phyloP scores from a whole-genome alignment of 257 asterid species.

The Lithospermum erythrorhizon region DNA sequence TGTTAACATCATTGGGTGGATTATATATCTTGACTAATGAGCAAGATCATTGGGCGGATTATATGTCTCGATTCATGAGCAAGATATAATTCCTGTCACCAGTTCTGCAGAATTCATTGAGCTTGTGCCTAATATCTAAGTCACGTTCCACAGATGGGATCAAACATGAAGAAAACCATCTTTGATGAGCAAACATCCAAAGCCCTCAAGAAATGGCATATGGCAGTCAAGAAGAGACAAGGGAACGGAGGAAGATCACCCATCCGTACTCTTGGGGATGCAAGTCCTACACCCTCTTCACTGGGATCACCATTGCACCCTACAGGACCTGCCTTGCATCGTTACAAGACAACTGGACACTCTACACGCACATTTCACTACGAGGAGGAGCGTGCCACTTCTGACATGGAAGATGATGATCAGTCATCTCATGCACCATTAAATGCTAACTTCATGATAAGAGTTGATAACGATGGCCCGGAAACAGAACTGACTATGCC shows the following conservation, averaged over 20 bases:
- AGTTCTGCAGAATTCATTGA: background rate
- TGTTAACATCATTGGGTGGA: too few relatives aligned
- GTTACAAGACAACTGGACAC: background rate
- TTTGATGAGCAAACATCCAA: conserved; percentile 60
- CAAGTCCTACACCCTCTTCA: background rate
- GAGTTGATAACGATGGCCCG: background rate
- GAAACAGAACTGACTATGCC: background rate
- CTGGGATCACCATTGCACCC: background rate
- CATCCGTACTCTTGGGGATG: background rate
- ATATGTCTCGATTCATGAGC: too few relatives aligned
- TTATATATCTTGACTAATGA: too few relatives aligned
- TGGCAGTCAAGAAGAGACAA: conserved; percentile 33
- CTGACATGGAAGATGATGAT: background rate
- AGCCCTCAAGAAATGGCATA: conserved; percentile 58
- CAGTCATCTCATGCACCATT: background rate
- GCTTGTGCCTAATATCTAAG: background rate
- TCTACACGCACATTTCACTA: background rate
- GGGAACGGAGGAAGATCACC: background rate
- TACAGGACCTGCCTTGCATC: background rate
- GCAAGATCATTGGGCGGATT: too few relatives aligned
- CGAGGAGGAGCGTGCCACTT: background rate
- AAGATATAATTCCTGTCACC: too few relatives aligned
- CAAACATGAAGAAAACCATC: conserved; percentile 50
- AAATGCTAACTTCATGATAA: background rate
- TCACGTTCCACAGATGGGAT: conserved; percentile 37